Evolutionary conservation across 2,329 filamentous ascomycete genomes (phyloP), one percentile per base, ranked within the genome.

Genomic region (Alternaria solani): DNA sequence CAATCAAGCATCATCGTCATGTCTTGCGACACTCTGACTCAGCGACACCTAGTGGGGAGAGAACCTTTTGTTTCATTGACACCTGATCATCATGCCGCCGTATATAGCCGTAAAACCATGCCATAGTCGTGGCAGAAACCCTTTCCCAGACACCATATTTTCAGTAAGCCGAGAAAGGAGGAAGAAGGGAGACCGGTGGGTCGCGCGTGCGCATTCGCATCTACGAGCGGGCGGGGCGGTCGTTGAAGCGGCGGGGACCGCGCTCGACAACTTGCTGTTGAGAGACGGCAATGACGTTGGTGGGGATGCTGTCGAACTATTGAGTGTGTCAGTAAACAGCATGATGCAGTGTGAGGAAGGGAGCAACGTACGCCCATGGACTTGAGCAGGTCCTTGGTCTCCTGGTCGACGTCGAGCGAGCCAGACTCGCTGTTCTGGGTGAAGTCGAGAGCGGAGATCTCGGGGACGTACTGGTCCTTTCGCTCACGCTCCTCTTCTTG

Each of bases 401-500:
- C 95, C 83, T 88, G 84, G 82, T 99, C 95, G 80, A 99, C 91
- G 77, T 98, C 94, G 78, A 99, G 88, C 84, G 94, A 90, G 79
- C 95, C 95, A 80, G 86, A 91, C 87, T 98, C 95, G 82, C 88
- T 89, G 86, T 91, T 93, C 88, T 97, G 93, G 80, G 91, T 89
- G 87, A 97, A 96, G 88, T 99, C 95, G 81, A 99, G 91, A 80
- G 95, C 95, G 64, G 96, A 99, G 77, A 99, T 88, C 86, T 99
- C 95, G 80, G 95, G 95, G 72, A 99, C 95, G 87, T 97, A 99
- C 88, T 99, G 95, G 88, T 99, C 95, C 92, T 99, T 99, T 83
- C 95, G 91, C 87, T 99, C 95, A 89, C 95, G 93, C 91, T 99
- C 95, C 88, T 99, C 95, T 88, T 99, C 95, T 87, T 99, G 95